A percentile compares a stretch with the other conserved stretches of the same genome.
Evolutionary conservation across 1,139 yeast genomes (phyloP).

Genomic region (Casaregolazyma suthepensis): DNA sequence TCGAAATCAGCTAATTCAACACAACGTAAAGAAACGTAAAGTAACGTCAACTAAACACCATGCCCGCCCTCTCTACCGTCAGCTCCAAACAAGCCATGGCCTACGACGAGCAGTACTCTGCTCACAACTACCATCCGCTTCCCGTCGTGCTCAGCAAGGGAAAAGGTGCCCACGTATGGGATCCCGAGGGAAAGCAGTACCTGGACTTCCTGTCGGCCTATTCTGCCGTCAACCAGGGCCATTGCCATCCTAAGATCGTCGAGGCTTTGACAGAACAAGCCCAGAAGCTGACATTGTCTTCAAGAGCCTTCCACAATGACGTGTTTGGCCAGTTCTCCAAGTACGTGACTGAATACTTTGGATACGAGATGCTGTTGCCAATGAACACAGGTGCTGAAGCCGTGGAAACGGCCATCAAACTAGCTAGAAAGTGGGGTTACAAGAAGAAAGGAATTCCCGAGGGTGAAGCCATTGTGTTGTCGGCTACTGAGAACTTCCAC

Average conservation of each 20-base stretch:
- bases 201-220: conserved; percentile 87
- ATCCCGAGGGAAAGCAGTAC: conserved; percentile 71
- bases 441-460: conserved; percentile 75
- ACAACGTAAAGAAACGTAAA: too few species aligned
- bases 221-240: conserved; percentile 98
- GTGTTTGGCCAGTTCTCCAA: conserved; percentile 84
- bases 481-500: conserved; percentile 88
- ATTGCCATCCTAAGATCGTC: conserved; percentile 91
- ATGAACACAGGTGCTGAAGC: conserved; percentile 99
- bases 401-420: conserved; percentile 88
- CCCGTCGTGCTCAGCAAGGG: conserved; percentile 92
- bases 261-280: conserved; percentile 87
- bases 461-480: conserved; percentile 78
- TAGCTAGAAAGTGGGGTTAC: conserved; percentile 98
- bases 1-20: not conserved
- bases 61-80: conserved; percentile 22
- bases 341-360: conserved; percentile 80
- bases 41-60: not conserved
- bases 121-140: conserved; percentile 94
- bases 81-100: conserved; percentile 62
- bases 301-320: conserved; percentile 90
- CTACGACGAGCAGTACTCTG: conserved; percentile 77
- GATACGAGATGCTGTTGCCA: conserved; percentile 89
- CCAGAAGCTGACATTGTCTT: conserved; percentile 70
- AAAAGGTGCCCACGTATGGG: conserved; percentile 92